These are phyloP conservation scores for Ceratocystis variospora DNA, from an alignment of 2,329 filamentous ascomycete species.

Conservation along the genomic window DNA sequence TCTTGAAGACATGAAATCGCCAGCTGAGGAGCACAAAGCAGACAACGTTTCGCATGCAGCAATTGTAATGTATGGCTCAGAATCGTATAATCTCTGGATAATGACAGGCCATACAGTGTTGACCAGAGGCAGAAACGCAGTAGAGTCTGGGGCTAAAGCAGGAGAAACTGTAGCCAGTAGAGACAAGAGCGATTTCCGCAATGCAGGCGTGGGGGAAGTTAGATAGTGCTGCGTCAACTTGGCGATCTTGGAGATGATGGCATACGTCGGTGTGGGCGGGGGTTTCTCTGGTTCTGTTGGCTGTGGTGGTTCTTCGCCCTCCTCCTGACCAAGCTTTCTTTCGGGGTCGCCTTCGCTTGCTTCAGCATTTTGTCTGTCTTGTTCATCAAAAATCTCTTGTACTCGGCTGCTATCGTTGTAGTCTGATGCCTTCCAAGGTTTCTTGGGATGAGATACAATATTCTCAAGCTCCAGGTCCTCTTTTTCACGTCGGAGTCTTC, in stretches of 20 bases:
- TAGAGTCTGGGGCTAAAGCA: slow-evolving; percentile 60
- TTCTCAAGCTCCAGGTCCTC: slow-evolving; percentile 28
- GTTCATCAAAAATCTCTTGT: slow-evolving; percentile 18
- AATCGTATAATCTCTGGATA: slow-evolving; percentile 50
- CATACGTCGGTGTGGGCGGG: slow-evolving; percentile 64
- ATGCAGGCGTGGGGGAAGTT: slow-evolving; percentile 64
- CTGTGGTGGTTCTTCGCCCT: slow-evolving; percentile 26
- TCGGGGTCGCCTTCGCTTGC: slow-evolving; percentile 20
- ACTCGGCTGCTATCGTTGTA: slow-evolving; percentile 16
- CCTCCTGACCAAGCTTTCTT: slow-evolving; percentile 22
- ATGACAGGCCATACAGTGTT: slow-evolving; percentile 86
- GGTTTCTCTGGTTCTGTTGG: slow-evolving; percentile 36
- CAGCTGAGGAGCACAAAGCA: slow-evolving; percentile 55
- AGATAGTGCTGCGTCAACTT: slow-evolving; percentile 80
- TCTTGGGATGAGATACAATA: slow-evolving; percentile 25
- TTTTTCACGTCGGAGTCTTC: slow-evolving; percentile 26
- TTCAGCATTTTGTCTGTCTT: slow-evolving; percentile 22
- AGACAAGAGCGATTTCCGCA: slow-evolving; percentile 65
- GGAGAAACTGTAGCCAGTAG: slow-evolving; percentile 61
- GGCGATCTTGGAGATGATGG: slow-evolving; percentile 68
- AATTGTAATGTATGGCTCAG: slow-evolving; percentile 53
- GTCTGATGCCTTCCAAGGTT: slow-evolving; percentile 25
- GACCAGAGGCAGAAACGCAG: slow-evolving; percentile 74
- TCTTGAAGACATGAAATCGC: slow-evolving; percentile 66
- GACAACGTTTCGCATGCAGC: slow-evolving; percentile 56